phyloP scores from a whole-genome alignment of 202 grass and related monocot species.

The Saccharum hybrid region DNA sequence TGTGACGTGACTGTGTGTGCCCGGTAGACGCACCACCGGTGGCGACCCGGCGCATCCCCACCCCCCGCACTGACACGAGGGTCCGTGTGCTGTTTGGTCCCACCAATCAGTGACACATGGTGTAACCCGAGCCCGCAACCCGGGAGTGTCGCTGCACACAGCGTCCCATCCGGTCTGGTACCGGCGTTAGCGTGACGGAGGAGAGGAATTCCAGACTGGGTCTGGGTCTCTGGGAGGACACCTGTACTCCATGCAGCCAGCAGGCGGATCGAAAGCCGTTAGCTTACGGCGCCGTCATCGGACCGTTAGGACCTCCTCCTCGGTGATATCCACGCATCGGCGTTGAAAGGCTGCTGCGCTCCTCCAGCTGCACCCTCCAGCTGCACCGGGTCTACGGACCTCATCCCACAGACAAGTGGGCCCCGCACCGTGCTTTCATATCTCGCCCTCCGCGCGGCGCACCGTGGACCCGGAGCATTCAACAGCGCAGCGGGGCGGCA shows the following conservation, averaged over 20 bases:
- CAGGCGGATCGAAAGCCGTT: slow-evolving; percentile 5
- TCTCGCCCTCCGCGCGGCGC: neutral
- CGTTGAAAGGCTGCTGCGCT: slow-evolving; percentile 24
- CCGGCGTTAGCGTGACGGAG: slow-evolving; percentile 41
- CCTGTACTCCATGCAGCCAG: neutral
- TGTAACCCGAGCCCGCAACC: too few relatives aligned
- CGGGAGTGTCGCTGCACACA: neutral
- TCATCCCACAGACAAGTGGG: accelerated
- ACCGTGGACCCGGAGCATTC: neutral
- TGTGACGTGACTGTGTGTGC: neutral
- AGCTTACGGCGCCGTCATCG: neutral
- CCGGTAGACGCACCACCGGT: neutral
- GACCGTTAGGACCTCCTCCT: slow-evolving; percentile 27
- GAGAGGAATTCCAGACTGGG: neutral
- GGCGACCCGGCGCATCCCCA: too few relatives aligned
- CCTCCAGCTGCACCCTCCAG: neutral
- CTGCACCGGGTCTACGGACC: neutral
- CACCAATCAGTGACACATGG: neutral
- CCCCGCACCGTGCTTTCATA: neutral
- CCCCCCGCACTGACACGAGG: neutral
- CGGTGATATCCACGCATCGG: neutral
- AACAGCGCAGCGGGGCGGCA: neutral
- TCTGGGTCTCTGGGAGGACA: neutral
- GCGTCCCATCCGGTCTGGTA: slow-evolving; percentile 19
- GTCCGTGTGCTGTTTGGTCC: neutral